Evolutionary conservation across 2,329 filamentous ascomycete genomes (phyloP).

Genomic region (Epichloe scottii): DNA sequence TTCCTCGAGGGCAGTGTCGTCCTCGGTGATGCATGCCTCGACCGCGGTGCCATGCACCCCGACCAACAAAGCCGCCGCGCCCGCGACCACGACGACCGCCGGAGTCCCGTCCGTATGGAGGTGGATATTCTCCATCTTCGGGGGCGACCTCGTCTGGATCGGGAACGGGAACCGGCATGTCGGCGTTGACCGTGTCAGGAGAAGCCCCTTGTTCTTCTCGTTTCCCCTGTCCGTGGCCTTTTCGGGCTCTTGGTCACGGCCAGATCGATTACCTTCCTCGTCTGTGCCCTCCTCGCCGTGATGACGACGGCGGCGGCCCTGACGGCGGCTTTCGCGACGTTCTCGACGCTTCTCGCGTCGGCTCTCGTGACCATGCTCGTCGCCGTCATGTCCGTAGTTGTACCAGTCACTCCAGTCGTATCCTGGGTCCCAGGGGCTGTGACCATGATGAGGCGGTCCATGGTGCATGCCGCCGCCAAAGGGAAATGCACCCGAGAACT

Average conservation of each 20-base stretch:
- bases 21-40: conserved; percentile 11
- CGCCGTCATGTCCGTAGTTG: conserved; percentile 1
- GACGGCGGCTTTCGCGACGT: conserved; percentile 2
- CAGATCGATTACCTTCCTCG: neutral
- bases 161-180: conserved; percentile 9
- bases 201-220: conserved; percentile 23
- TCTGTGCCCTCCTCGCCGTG: conserved; percentile 11
- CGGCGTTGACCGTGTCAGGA: conserved; percentile 19
- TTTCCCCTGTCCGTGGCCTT: conserved; percentile 17
- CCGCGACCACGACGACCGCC: conserved; percentile 11
- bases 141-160: conserved; percentile 21
- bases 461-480: conserved; percentile 14
- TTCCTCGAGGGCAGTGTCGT: neutral
- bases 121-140: conserved; percentile 16
- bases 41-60: conserved; percentile 13
- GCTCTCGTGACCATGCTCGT: conserved; percentile 15
- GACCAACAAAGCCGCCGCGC: conserved; percentile 8
- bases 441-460: conserved; percentile 7
- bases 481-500: conserved; percentile 21
- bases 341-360: conserved; percentile 4
- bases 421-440: conserved; percentile 6
- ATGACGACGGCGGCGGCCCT: conserved; percentile 6
- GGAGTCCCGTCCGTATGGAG: conserved; percentile 10
- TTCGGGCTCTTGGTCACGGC: conserved; percentile 10
- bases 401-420: conserved; percentile 14